Base-by-base conservation (phyloP, 2,329 filamentous ascomycete species). In the Kalaharituber pfeilii region DNA sequence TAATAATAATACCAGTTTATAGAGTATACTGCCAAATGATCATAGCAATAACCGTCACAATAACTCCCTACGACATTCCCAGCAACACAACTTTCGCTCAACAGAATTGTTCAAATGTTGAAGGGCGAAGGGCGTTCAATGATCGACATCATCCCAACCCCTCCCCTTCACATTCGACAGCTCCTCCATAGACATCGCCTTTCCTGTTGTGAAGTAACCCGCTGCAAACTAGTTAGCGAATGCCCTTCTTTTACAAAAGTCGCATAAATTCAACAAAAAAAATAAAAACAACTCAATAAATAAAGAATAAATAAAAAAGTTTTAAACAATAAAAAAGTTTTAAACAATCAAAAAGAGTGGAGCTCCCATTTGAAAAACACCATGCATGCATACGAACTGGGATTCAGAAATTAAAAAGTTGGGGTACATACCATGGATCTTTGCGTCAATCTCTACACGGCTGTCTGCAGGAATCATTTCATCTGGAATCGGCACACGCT, bases 381-480 rank as follows among this genome's bases (percentile, higher is more conserved):
- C 8, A 9, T 39, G 2, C n/a, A n/a, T 42, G 50, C 27, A 39
- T 59, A 45, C 30, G 53, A 45, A 44, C 52, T 49, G 53, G 49
- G 28, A 52, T 52, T 5, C 11, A 27, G 56, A 30, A 47, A 49
- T 29, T 25, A 44, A 44, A 18, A 50, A 20, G 29, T 54, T 53
- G 49, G 27, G 29, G 47, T 24, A 49, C 84, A 79, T 91, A 57
- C 89, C 87, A 63, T 89, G 91, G 66, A 96, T 95, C 73, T 96
- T 96, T 56, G 91, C 91, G 69, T 96, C 91, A 65, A 96, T 98
- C 69, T 98, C 91, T n/a, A 96, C 91, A 61, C 89, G 76, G 52
- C 87, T 94, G 69, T 96, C 91, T 59, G 82, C 85, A 11, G 91
- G 91, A 63, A 96, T 95, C 77, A 91, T 80, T 28, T 91, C 84